Evolutionary conservation across 495 filamentous ascomycete species (phyloP).

Genomic region (Cercophora sp.): DNA sequence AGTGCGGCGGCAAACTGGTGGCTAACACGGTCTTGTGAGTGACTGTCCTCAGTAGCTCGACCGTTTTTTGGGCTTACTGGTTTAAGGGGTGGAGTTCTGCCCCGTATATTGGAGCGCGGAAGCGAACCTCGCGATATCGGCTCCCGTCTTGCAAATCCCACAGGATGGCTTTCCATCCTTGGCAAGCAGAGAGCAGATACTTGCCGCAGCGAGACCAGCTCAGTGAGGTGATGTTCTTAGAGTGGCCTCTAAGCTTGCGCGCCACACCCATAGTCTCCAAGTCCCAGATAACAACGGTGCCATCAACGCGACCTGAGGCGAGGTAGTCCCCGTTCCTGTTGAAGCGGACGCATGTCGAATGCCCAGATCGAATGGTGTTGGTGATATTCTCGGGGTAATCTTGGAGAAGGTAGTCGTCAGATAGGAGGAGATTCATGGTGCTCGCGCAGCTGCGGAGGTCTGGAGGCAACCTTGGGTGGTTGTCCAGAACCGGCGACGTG

Average conservation of each 20-base stretch:
- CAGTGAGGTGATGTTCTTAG: slow-evolving; percentile 80
- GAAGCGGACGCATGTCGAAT: slow-evolving; percentile 72
- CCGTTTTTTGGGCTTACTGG: slow-evolving; percentile 74
- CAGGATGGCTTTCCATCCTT: slow-evolving; percentile 91
- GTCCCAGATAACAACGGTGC: slow-evolving; percentile 92
- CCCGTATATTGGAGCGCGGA: slow-evolving; percentile 89
- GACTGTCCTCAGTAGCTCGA: too few relatives aligned
- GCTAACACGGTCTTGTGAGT: slow-evolving; percentile 47
- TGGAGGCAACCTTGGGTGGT: too few relatives aligned
- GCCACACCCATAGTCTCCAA: slow-evolving; percentile 94
- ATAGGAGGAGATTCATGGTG: slow-evolving; percentile 49
- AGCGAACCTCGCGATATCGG: slow-evolving; percentile 61
- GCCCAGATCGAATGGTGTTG: slow-evolving; percentile 72
- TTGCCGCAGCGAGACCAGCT: slow-evolving; percentile 91
- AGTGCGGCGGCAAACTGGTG: slow-evolving; percentile 79
- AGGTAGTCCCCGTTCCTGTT: slow-evolving; percentile 91
- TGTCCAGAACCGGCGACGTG: too few relatives aligned
- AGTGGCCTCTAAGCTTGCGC: slow-evolving; percentile 87
- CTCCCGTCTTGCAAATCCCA: slow-evolving; percentile 81
- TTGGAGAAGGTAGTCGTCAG: slow-evolving; percentile 69
- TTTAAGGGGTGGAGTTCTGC: slow-evolving; percentile 91
- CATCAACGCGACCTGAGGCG: slow-evolving; percentile 89
- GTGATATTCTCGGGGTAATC: slow-evolving; percentile 90
- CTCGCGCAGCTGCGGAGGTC: too few relatives aligned
- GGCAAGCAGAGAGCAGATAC: slow-evolving; percentile 89